A percentile compares a stretch with the other conserved stretches of the same genome.
Evolutionary conservation across 2,329 filamentous ascomycete species (phyloP).

Genomic region (Talaromyces sp.): DNA sequence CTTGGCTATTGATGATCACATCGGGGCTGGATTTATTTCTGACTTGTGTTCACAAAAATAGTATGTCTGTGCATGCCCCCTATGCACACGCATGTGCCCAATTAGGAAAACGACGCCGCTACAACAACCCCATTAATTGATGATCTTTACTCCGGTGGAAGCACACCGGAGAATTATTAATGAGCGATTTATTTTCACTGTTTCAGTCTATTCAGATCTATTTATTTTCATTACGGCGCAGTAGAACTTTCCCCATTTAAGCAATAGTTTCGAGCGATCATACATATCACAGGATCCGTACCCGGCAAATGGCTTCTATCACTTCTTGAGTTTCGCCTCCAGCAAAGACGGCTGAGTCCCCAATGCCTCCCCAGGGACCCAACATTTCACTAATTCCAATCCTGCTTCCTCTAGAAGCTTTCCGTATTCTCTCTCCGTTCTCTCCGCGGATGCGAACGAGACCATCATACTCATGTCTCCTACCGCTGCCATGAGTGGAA

Average conservation of each 20-base stretch:
- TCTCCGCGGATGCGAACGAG: constrained; percentile 16
- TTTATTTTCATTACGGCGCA: background rate
- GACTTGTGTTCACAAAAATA: no score
- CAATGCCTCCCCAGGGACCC: background rate
- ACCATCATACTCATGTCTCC: constrained; percentile 20
- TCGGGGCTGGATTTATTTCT: no score
- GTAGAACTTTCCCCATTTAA: background rate
- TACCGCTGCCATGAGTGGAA: background rate
- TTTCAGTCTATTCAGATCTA: no score
- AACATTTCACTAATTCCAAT: constrained; percentile 9
- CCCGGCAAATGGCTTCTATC: background rate
- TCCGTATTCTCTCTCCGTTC: constrained; percentile 18
- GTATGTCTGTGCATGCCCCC: no score
- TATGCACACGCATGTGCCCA: no score
- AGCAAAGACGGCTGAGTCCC: background rate
- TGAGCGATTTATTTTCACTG: no score
- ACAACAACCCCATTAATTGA: no score
- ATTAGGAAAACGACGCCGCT: no score
- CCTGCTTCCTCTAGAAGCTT: constrained; percentile 16
- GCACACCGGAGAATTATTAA: no score
- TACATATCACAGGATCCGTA: background rate
- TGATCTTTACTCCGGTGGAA: no score
- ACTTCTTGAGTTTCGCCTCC: background rate
- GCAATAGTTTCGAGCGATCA: background rate
- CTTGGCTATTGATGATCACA: no score